Base-by-base conservation (phyloP, 495 filamentous ascomycete species). In the Aspergillus ellipticus region DNA sequence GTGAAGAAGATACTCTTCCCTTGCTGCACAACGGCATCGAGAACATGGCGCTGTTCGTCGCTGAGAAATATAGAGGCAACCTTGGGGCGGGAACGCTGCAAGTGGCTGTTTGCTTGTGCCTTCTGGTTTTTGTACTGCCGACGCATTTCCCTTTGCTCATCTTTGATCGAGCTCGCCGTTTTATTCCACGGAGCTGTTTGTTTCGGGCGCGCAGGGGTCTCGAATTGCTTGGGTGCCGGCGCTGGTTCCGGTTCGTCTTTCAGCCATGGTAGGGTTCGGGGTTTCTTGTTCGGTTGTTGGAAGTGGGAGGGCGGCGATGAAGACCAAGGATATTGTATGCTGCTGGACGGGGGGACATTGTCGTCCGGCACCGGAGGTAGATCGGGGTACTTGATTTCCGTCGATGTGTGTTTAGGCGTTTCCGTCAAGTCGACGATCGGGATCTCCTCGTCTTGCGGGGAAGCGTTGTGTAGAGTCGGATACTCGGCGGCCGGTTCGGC, bases 1-100 rank as follows among this genome's bases (percentile, higher is more conserved):
- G 94, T 98, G 71, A 97, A 98, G 77, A 98, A 98, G 4, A 97
- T 92, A 61, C 94, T 96, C 64, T 91, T 88, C 29, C 77, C 75
- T 33, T 86, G 66, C 4, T 92, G 79, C 3, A 89, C 76, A 20
- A 97, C 91, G 13, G 96, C 71, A 15, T 88, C 80, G 51, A 93
- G 76, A n/a, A 98, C 90, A 56, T 86, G 82, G 42, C 78, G 75
- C 68, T 98, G 94, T 67, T 98, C 94, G 2, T 87, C 80, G 66
- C 90, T 97, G 19, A 98, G 76, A 49, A 84, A 84, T 17, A 96
- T 80, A 8, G 77, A 71, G 0, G 84, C 72, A n/a, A 81, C 51
- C 56, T 79, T 83, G 17, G 69, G 22, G 6, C 66, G 59, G 13
- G 63, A 56, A 4, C 21, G 17, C 16, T 48, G 50, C 13, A 55